phyloP scores from a whole-genome alignment of 1,284 basidiomycete genomes.

The Cryptococcus hybrid region DNA sequence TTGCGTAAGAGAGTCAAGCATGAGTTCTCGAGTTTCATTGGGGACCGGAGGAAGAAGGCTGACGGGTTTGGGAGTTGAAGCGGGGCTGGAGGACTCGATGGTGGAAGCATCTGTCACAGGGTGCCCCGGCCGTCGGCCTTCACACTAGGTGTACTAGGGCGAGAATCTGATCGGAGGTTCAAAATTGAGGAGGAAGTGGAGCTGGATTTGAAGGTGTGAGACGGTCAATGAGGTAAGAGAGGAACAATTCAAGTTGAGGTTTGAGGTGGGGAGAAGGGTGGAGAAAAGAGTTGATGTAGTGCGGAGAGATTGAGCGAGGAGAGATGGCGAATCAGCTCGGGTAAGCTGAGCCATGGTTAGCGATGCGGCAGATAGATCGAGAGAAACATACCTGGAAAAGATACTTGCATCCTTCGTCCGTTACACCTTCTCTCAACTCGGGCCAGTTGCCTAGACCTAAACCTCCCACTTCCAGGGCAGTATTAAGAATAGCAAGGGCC shows the following conservation, averaged over 20 bases:
- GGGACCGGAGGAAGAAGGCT: slow-evolving; percentile 60
- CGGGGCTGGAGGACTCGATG: slow-evolving; percentile 12
- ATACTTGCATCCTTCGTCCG: slow-evolving; percentile 90
- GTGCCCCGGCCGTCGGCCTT: slow-evolving; percentile 6
- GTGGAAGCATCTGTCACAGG: slow-evolving; percentile 5
- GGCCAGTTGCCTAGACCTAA: slow-evolving; percentile 64
- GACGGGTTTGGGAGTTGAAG: slow-evolving; percentile 35
- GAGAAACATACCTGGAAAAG: slow-evolving; percentile 63
- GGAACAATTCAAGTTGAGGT: slow-evolving; percentile 93
- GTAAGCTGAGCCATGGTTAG: slow-evolving; percentile 61
- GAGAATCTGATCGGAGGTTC: slow-evolving; percentile 31
- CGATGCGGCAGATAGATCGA: neutral
- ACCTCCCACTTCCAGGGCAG: slow-evolving; percentile 85
- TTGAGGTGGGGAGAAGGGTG: slow-evolving; percentile 84
- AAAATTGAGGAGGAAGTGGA: slow-evolving; percentile 34
- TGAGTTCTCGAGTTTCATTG: slow-evolving; percentile 83
- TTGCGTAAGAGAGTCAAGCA: slow-evolving; percentile 83
- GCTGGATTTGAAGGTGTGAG: slow-evolving; percentile 61
- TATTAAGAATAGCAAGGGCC: slow-evolving; percentile 81
- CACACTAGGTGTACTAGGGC: slow-evolving; percentile 58
- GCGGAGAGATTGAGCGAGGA: slow-evolving; percentile 78
- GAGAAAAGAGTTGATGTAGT: slow-evolving; percentile 86
- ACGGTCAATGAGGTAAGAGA: slow-evolving; percentile 90
- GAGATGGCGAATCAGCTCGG: slow-evolving; percentile 76
- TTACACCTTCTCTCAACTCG: slow-evolving; percentile 48